phyloP scores from a whole-genome alignment of 2,329 filamentous ascomycete species.

The Apiospora malaysiana region DNA sequence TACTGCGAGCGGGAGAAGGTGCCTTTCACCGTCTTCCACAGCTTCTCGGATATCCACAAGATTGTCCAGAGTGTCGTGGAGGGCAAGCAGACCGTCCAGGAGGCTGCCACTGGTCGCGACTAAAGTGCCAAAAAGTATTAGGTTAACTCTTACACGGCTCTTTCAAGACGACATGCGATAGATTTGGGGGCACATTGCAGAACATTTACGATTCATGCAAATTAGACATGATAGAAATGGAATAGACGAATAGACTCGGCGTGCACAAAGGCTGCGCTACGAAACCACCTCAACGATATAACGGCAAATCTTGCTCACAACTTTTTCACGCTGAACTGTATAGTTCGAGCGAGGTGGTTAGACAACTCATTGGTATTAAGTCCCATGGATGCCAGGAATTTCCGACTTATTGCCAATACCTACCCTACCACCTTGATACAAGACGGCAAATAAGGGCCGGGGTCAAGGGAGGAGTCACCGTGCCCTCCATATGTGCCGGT shows the following conservation, averaged over 20 bases:
- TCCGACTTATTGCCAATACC: not conserved
- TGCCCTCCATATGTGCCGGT: not conserved
- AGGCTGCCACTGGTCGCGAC: conserved; percentile 63
- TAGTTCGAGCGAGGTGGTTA: not conserved
- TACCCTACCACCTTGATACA: not conserved
- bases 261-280: not conserved
- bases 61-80: conserved; percentile 79
- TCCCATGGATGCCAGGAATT: not conserved
- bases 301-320: not conserved
- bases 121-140: conserved; percentile 20
- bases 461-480: conserved; percentile 4
- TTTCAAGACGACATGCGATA: not conserved
- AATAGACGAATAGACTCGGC: conserved; percentile 3
- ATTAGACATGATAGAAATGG: conserved; percentile 7
- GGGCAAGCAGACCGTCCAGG: conserved; percentile 72
- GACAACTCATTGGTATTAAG: not conserved
- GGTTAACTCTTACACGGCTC: no score
- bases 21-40: conserved; percentile 85
- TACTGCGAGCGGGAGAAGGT: conserved; percentile 86
- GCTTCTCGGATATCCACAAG: conserved; percentile 80
- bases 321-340: not conserved
- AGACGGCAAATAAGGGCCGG: not conserved
- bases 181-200: not conserved
- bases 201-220: not conserved
- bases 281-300: not conserved